These are phyloP conservation scores for Rheum nobile DNA, from an alignment of 148 eudicot species.

Conservation along the genomic window DNA sequence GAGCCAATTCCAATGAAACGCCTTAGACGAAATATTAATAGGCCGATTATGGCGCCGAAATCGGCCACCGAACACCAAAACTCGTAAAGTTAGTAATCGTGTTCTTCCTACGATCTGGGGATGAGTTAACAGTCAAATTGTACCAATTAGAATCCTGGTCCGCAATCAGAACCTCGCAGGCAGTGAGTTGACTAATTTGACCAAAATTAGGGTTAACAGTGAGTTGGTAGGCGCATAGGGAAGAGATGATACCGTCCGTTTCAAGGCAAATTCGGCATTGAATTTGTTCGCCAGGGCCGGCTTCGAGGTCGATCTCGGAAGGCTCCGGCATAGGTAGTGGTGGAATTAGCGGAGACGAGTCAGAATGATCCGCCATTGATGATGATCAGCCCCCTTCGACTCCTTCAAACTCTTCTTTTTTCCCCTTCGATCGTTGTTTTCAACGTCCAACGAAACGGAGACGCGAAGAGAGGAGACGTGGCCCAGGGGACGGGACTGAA, in stretches of 20 bases:
- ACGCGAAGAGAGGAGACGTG: neutral
- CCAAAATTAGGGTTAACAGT: conserved; percentile 2
- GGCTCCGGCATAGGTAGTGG: conserved; percentile 37
- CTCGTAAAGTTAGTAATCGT: neutral
- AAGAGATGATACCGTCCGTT: conserved; percentile 46
- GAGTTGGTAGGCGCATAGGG: neutral
- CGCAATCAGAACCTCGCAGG: neutral
- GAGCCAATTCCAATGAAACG: neutral
- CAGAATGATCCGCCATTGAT: conserved; percentile 48
- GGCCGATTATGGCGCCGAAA: neutral
- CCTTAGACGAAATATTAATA: neutral
- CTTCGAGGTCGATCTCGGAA: conserved; percentile 66
- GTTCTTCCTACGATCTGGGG: neutral
- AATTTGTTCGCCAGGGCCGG: conserved; percentile 80
- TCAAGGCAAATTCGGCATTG: conserved; percentile 98
- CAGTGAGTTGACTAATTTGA: conserved; percentile 4
- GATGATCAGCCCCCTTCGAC: neutral
- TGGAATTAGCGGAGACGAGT: conserved; percentile 50
- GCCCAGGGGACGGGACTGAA: neutral
- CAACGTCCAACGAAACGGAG: neutral
- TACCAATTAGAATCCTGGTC: neutral
- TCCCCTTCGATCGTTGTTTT: conserved; percentile 1
- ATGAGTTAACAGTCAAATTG: neutral
- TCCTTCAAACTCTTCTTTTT: neutral
- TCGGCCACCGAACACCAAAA: neutral